A percentile compares a stretch with the other conserved stretches of the same genome.
Evolutionary conservation across 2,329 filamentous ascomycete genomes (phyloP).

Genomic region (Spiromastix sp.): DNA sequence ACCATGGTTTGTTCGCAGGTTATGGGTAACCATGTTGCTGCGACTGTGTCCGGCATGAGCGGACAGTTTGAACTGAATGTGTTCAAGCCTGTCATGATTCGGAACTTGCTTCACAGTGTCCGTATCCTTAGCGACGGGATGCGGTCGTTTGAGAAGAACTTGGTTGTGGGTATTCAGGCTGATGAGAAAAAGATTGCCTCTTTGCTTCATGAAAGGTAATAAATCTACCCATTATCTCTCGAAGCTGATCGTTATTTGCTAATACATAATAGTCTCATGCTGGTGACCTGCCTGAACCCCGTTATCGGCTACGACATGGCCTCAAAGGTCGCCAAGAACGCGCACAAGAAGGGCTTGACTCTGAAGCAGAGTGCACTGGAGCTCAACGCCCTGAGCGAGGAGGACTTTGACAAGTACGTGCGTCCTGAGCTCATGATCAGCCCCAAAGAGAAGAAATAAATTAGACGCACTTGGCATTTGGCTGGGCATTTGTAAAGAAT

Average conservation of each 20-base stretch:
- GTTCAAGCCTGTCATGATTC: constrained; percentile 94
- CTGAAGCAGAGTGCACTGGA: constrained; percentile 92
- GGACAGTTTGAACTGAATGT: constrained; percentile 99
- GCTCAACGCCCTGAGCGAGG: constrained; percentile 75
- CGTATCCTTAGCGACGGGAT: constrained; percentile 85
- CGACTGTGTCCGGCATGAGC: constrained; percentile 90
- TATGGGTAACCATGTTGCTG: constrained; percentile 91
- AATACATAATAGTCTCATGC: constrained; percentile 62
- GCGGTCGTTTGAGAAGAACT: constrained; percentile 88
- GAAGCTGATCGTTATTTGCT: constrained; percentile 20
- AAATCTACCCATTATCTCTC: background rate
- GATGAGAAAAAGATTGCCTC: constrained; percentile 86
- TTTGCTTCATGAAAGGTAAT: constrained; percentile 91
- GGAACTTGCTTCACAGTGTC: constrained; percentile 86
- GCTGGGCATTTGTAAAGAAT: background rate
- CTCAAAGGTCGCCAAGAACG: constrained; percentile 94
- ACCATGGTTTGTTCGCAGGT: constrained; percentile 98
- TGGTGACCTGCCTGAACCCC: constrained; percentile 94
- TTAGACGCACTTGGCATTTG: background rate
- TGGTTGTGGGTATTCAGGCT: constrained; percentile 76
- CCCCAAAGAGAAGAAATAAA: constrained; percentile 58
- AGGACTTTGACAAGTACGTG: constrained; percentile 84
- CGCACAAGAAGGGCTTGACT: constrained; percentile 94
- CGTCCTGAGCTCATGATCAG: constrained; percentile 91
- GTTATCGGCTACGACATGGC: constrained; percentile 98